A percentile compares a stretch with the other conserved stretches of the same genome.
These are phyloP conservation scores for Backusella mclennaniae DNA, from an alignment of 192 early-diverging fungal species.

Conservation along the genomic window DNA sequence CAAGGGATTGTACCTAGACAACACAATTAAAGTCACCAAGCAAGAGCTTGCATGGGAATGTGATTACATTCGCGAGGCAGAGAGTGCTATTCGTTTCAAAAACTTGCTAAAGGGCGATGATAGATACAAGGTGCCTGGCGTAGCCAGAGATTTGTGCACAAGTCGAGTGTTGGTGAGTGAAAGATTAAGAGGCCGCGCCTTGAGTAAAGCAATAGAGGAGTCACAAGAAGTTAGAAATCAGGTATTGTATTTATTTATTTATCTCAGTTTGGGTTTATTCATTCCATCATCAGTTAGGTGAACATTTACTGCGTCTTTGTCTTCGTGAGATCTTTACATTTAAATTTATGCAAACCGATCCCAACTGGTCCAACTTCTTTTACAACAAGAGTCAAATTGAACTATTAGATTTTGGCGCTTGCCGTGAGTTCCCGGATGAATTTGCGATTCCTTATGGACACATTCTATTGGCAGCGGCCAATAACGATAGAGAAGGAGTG, in stretches of 20 bases:
- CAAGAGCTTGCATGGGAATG: constrained; percentile 91
- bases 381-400: constrained; percentile 79
- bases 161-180: constrained; percentile 77
- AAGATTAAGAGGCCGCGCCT: constrained; percentile 69
- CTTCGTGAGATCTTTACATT: constrained; percentile 90
- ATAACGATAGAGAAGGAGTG: constrained; percentile 70
- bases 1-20: constrained; percentile 93
- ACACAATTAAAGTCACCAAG: constrained; percentile 88
- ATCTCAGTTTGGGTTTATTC: too few species aligned
- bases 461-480: constrained; percentile 71
- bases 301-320: constrained; percentile 75
- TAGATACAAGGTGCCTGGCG: constrained; percentile 69
- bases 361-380: constrained; percentile 98
- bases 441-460: constrained; percentile 80
- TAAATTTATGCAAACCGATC: constrained; percentile 98
- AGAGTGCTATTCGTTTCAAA: constrained; percentile 69
- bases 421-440: constrained; percentile 68
- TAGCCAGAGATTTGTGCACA: constrained; percentile 68
- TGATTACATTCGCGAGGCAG: constrained; percentile 88
- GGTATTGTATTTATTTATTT: constrained; percentile 20
- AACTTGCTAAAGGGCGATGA: constrained; percentile 57
- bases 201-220: constrained; percentile 60
- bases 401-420: constrained; percentile 95
- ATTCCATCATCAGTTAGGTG: constrained; percentile 59
- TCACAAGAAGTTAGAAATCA: constrained; percentile 56